Evolutionary conservation across 2,329 filamentous ascomycete species (phyloP).

Genomic region (Penicillium sp.): DNA sequence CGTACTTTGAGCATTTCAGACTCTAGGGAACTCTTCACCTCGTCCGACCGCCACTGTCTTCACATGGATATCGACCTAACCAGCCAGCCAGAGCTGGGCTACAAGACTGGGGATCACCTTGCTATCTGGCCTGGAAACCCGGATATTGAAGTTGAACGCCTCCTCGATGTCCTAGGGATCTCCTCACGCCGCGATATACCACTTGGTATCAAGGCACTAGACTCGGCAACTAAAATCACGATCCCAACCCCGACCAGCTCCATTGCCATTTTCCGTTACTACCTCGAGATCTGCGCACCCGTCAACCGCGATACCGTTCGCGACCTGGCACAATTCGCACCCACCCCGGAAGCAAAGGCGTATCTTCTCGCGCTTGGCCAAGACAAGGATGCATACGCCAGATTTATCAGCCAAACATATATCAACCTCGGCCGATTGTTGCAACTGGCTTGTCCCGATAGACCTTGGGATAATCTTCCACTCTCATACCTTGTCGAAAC

Average conservation of each 20-base stretch:
- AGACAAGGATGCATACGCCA: conserved; percentile 83
- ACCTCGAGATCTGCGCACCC: conserved; percentile 87
- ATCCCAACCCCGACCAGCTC: conserved; percentile 88
- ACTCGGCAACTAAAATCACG: conserved; percentile 76
- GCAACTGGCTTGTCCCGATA: conserved; percentile 63
- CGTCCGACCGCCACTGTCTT: conserved; percentile 79
- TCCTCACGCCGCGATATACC: conserved; percentile 28
- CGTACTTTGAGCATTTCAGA: conserved; percentile 80
- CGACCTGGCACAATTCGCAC: conserved; percentile 77
- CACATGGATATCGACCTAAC: conserved; percentile 87
- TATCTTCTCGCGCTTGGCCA: conserved; percentile 78
- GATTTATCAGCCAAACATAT: conserved; percentile 70
- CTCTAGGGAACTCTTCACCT: conserved; percentile 76
- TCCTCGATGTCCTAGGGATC: conserved; percentile 71
- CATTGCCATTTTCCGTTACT: conserved; percentile 80
- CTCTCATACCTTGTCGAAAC: conserved; percentile 89
- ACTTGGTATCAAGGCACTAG: conserved; percentile 56
- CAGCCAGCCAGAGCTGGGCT: conserved; percentile 73
- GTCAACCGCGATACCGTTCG: conserved; percentile 89
- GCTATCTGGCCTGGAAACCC: conserved; percentile 90
- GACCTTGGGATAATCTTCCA: conserved; percentile 74
- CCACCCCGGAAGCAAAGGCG: conserved; percentile 70
- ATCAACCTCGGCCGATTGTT: conserved; percentile 58
- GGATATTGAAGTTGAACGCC: conserved; percentile 78
- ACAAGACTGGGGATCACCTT: conserved; percentile 90